A percentile compares a stretch with the other conserved stretches of the same genome.
Conservation (phyloP, 208 protist species). For the Angomonas ambiguus region DNA sequence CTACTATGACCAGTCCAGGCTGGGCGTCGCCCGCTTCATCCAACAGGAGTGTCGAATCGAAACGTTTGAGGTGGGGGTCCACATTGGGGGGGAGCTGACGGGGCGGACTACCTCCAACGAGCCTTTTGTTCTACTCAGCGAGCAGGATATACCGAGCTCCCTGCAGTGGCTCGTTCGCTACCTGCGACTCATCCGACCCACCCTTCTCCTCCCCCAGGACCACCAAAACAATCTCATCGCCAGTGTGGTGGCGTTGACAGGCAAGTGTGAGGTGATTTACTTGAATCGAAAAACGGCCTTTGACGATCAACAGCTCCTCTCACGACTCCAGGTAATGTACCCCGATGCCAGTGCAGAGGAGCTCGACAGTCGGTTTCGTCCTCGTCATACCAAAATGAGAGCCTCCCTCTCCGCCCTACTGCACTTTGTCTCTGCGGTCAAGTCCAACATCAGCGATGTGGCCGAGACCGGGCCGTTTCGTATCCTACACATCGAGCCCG, state of each 20-base stretch:
- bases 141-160: slow-evolving; percentile 36
- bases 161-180: slow-evolving; percentile 51
- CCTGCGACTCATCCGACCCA: slow-evolving; percentile 30
- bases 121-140: slow-evolving; percentile 6
- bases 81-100: slow-evolving; percentile 15
- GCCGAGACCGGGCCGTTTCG: slow-evolving; percentile 46
- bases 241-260: slow-evolving; percentile 23
- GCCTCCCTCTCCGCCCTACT: slow-evolving; percentile 72
- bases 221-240: slow-evolving; percentile 27
- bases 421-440: slow-evolving; percentile 29
- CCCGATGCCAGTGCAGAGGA: slow-evolving; percentile 25
- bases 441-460: slow-evolving; percentile 65
- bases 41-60: slow-evolving; percentile 38
- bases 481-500: slow-evolving; percentile 54
- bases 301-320: slow-evolving; percentile 28
- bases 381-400: slow-evolving; percentile 49
- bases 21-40: slow-evolving; percentile 42
- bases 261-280: slow-evolving; percentile 22
- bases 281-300: slow-evolving; percentile 36
- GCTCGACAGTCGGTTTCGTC: slow-evolving; percentile 46
- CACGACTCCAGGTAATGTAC: slow-evolving; percentile 47
- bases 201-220: slow-evolving; percentile 38
- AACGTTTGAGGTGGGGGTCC: slow-evolving; percentile 42
- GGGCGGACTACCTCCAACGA: slow-evolving; percentile 12
- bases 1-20: slow-evolving; percentile 13